A percentile compares a stretch with the other conserved stretches of the same genome.
Evolutionary conservation across 208 protist genomes (phyloP).

Genomic region (Trypanosoma avium): DNA sequence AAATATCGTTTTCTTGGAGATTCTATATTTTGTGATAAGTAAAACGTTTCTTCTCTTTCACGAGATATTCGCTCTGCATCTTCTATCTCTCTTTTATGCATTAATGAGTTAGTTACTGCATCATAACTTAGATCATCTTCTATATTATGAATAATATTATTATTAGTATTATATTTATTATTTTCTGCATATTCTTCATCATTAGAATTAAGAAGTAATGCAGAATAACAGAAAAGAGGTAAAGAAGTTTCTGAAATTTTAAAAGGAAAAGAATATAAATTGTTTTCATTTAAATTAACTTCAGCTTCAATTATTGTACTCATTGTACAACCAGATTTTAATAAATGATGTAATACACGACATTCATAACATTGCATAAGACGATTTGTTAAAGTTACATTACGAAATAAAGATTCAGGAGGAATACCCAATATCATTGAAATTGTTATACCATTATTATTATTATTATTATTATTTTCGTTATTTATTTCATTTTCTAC

Average conservation of each 20-base stretch:
- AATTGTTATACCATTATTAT: conserved; percentile 4
- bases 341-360: conserved; percentile 19
- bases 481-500: neutral
- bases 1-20: conserved; percentile 10
- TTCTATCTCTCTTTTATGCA: conserved; percentile 1
- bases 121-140: conserved; percentile 8
- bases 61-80: neutral
- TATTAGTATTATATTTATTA: neutral
- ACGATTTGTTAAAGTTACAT: neutral
- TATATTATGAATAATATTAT: neutral
- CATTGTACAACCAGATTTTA: neutral
- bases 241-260: no score
- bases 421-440: conserved; percentile 21
- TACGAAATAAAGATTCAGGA: conserved; percentile 1
- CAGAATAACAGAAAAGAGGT: conserved; percentile 15
- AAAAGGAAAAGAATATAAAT: no score
- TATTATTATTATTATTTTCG: no score
- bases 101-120: conserved; percentile 5
- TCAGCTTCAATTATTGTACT: neutral
- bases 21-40: conserved; percentile 12
- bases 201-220: neutral
- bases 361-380: conserved; percentile 13
- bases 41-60: conserved; percentile 5
- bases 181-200: neutral
- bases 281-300: neutral